Evolutionary conservation across 768 basidiomycete species (phyloP).

Genomic region (Baorangia bicolor): DNA sequence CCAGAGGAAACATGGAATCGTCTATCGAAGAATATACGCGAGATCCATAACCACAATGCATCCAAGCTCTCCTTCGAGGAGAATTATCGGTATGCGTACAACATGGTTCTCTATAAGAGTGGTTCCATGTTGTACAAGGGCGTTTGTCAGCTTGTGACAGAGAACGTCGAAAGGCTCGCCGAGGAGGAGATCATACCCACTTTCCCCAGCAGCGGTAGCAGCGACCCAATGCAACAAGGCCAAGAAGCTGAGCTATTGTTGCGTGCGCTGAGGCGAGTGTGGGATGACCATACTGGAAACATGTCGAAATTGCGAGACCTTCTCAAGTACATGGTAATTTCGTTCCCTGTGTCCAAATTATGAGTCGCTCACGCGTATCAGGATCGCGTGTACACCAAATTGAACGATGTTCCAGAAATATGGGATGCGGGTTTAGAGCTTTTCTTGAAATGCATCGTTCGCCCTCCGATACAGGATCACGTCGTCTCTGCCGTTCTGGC

Average conservation of each 20-base stretch:
- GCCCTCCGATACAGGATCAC: conserved; percentile 78
- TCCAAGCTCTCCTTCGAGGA: conserved; percentile 88
- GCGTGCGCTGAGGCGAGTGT: conserved; percentile 79
- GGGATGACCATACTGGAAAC: conserved; percentile 91
- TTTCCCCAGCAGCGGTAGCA: conserved; percentile 71
- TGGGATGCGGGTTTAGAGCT: conserved; percentile 79
- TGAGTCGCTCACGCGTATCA: conserved; percentile 35
- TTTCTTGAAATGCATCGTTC: conserved; percentile 81
- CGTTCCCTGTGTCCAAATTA: not conserved
- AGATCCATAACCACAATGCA: conserved; percentile 95
- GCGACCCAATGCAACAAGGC: conserved; percentile 70
- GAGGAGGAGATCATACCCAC: conserved; percentile 71
- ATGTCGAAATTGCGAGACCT: conserved; percentile 89
- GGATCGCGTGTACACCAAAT: conserved; percentile 88
- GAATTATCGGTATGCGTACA: conserved; percentile 92
- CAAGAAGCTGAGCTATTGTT: conserved; percentile 85
- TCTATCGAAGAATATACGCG: conserved; percentile 81
- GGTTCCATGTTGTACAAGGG: conserved; percentile 88
- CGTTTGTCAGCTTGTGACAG: conserved; percentile 70
- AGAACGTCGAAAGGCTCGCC: conserved; percentile 82
- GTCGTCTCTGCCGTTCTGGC: conserved; percentile 78
- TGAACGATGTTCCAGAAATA: conserved; percentile 74
- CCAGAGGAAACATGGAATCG: conserved; percentile 81
- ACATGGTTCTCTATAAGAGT: conserved; percentile 85
- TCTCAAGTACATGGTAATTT: conserved; percentile 90